A percentile compares a stretch with the other conserved stretches of the same genome.
These are phyloP conservation scores for Noccaea caerulescens DNA, from an alignment of 345 rosid species.

Conservation along the genomic window DNA sequence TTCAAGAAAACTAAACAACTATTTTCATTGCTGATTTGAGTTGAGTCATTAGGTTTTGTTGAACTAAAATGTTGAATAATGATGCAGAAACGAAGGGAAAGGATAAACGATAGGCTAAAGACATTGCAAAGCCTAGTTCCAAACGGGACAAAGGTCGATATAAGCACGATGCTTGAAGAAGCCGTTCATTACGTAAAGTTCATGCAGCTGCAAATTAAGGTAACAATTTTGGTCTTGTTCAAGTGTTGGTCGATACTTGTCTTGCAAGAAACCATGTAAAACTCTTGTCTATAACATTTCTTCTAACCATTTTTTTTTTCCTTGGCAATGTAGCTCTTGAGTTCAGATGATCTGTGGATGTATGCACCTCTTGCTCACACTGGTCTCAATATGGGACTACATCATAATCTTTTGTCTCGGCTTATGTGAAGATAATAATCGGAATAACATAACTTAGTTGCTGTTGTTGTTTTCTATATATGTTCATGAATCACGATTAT, in stretches of 20 bases:
- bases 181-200: slow-evolving; percentile 89
- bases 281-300: background rate
- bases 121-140: slow-evolving; percentile 82
- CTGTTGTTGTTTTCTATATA: background rate
- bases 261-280: background rate
- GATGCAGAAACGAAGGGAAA: slow-evolving; percentile 80
- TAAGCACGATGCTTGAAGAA: slow-evolving; percentile 95
- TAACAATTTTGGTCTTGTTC: slow-evolving; percentile 10
- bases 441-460: slow-evolving; percentile 9
- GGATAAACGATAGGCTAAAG: slow-evolving; percentile 74
- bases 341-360: slow-evolving; percentile 95
- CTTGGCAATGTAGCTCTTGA: slow-evolving; percentile 62
- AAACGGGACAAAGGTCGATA: slow-evolving; percentile 87
- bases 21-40: background rate
- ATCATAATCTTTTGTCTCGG: slow-evolving; percentile 56
- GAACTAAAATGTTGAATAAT: background rate
- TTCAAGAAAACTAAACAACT: background rate
- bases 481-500: background rate
- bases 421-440: slow-evolving; percentile 17
- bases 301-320: background rate
- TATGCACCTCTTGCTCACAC: slow-evolving; percentile 84
- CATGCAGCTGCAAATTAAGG: slow-evolving; percentile 88
- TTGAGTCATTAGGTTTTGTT: background rate
- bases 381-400: slow-evolving; percentile 67
- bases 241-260: slow-evolving; percentile 1